Conservation (phyloP, 495 filamentous ascomycete genomes). For the Hyaloscypha finlandica region DNA sequence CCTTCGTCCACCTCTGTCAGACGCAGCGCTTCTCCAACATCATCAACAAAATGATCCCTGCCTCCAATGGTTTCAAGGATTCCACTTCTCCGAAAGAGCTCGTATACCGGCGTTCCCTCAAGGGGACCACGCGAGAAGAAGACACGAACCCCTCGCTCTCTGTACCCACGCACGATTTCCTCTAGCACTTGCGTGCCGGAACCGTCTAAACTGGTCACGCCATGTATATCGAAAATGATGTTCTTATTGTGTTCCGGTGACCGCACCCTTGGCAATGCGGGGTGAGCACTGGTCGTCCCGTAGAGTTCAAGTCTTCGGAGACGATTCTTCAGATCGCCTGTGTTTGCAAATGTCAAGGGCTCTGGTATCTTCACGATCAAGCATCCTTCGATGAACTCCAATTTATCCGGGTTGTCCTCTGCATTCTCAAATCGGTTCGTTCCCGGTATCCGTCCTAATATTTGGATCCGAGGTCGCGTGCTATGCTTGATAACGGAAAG, state of each 20-base stretch:
- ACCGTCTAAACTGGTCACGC: constrained; percentile 89
- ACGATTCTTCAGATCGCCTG: constrained; percentile 84
- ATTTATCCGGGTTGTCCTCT: constrained; percentile 69
- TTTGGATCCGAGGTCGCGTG: constrained; percentile 93
- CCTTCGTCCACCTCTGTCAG: constrained; percentile 69
- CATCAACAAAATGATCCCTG: constrained; percentile 71
- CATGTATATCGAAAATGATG: constrained; percentile 95
- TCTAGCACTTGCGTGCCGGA: constrained; percentile 87
- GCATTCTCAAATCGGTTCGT: constrained; percentile 87
- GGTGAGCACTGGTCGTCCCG: constrained; percentile 80
- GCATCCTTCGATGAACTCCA: constrained; percentile 90
- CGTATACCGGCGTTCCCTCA: constrained; percentile 63
- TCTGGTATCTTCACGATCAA: constrained; percentile 97
- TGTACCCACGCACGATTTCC: constrained; percentile 83
- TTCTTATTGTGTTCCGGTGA: constrained; percentile 76
- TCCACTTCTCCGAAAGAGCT: constrained; percentile 73
- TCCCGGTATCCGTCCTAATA: constrained; percentile 85
- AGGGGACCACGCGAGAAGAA: constrained; percentile 83
- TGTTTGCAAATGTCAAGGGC: constrained; percentile 95
- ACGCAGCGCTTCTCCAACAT: constrained; percentile 80
- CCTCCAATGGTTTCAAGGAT: constrained; percentile 82
- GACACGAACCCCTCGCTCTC: constrained; percentile 70
- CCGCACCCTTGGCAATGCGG: constrained; percentile 77
- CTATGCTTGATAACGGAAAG: constrained; percentile 86
- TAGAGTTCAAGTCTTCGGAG: constrained; percentile 84